Conservation (phyloP, 169 alveolate species). For the Plasmodium cynomolgi region DNA sequence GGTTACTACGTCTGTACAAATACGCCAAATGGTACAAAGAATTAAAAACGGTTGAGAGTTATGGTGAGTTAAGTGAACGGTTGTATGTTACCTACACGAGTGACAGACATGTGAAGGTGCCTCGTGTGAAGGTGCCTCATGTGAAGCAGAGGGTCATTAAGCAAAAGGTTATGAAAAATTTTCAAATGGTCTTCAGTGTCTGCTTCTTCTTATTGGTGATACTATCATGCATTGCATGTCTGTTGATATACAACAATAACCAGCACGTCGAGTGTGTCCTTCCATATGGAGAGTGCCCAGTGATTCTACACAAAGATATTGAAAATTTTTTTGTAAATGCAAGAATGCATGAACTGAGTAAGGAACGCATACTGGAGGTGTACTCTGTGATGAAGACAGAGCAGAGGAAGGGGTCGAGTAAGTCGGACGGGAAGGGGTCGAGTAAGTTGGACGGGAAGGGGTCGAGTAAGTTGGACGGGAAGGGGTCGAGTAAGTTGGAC, state of each 20-base stretch:
- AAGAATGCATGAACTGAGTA: constrained; percentile 1
- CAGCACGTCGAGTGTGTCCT: constrained; percentile 26
- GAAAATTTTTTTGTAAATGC: background rate
- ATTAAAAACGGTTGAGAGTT: background rate
- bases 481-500: background rate
- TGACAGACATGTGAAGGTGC: constrained; percentile 8
- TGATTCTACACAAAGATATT: constrained; percentile 15
- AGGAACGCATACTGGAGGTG: constrained; percentile 14
- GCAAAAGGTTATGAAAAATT: background rate
- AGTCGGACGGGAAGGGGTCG: background rate
- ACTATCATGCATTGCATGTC: background rate
- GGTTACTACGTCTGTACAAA: background rate
- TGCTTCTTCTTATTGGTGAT: background rate
- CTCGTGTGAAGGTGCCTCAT: constrained; percentile 7
- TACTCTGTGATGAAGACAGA: background rate
- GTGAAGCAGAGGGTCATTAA: constrained; percentile 27
- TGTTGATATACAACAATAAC: constrained; percentile 6
- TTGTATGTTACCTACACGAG: constrained; percentile 31
- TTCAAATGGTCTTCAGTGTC: background rate
- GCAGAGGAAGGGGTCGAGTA: background rate
- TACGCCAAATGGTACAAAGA: constrained; percentile 24
- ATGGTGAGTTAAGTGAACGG: background rate
- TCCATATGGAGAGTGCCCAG: constrained; percentile 35
- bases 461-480: background rate
- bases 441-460: background rate